Evolutionary conservation across 139 green algal genomes (phyloP).

Genomic region (Eudorina sp.): DNA sequence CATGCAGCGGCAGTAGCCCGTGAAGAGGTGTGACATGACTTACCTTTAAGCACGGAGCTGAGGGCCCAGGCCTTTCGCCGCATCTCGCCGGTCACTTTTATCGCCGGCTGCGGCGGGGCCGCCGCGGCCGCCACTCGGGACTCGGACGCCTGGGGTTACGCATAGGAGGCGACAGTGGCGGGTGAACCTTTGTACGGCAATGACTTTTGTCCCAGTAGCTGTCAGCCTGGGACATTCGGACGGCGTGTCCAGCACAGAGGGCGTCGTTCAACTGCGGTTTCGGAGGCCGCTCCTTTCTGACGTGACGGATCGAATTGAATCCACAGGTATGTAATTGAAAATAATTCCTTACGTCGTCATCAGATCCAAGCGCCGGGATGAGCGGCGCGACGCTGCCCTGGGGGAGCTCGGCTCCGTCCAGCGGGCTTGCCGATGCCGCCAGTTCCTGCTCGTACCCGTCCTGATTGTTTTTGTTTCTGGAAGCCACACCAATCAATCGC

Average conservation of each 20-base stretch:
- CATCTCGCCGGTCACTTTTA: conserved; percentile 52
- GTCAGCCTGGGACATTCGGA: too few species aligned
- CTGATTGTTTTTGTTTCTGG: background rate
- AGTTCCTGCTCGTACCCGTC: background rate
- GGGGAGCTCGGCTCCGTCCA: conserved; percentile 15
- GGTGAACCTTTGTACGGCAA: too few species aligned
- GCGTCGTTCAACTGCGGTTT: too few species aligned
- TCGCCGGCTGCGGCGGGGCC: background rate
- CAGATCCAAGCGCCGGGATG: background rate
- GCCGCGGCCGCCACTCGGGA: background rate
- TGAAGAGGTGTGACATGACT: too few species aligned
- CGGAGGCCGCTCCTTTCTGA: too few species aligned
- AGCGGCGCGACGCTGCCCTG: background rate
- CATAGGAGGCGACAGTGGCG: background rate
- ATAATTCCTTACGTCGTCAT: conserved; percentile 33
- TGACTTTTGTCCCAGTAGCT: too few species aligned
- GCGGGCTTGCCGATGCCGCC: conserved; percentile 15
- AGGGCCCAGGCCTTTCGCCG: conserved; percentile 71
- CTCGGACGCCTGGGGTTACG: background rate
- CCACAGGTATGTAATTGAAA: background rate
- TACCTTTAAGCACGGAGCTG: conserved; percentile 82
- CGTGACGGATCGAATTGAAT: too few species aligned
- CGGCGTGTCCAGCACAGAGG: too few species aligned
- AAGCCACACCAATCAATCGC: background rate
- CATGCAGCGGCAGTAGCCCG: too few species aligned